Evolutionary conservation across 108 stramenopile species (phyloP).

Genomic region (Cyclotella baltica): DNA sequence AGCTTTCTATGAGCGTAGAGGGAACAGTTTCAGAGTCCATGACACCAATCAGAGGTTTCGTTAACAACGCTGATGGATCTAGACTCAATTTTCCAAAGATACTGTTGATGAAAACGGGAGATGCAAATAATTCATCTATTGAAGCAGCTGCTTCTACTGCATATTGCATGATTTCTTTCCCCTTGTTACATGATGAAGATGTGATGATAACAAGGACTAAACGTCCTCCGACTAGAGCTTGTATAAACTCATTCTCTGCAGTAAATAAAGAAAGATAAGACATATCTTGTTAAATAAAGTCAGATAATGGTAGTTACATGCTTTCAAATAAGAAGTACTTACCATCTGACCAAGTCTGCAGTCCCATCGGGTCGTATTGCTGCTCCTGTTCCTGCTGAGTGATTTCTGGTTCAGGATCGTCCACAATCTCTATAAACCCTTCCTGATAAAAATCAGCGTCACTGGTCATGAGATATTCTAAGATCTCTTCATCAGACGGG

Average conservation of each 20-base stretch:
- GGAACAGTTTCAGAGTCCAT: slow-evolving; percentile 20
- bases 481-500: too few relatives aligned
- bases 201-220: slow-evolving; percentile 46
- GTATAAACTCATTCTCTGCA: slow-evolving; percentile 32
- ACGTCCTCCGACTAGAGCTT: slow-evolving; percentile 34
- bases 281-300: neutral
- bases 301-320: neutral
- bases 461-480: too few relatives aligned
- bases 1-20: slow-evolving; percentile 12
- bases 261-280: neutral
- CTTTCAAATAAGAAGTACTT: neutral
- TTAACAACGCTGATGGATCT: slow-evolving; percentile 3
- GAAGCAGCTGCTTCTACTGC: slow-evolving; percentile 27
- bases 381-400: slow-evolving; percentile 4
- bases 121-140: slow-evolving; percentile 34
- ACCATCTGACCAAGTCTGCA: slow-evolving; percentile 50
- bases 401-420: neutral
- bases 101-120: neutral
- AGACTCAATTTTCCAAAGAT: neutral
- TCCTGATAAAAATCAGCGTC: too few relatives aligned
- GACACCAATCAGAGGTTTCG: slow-evolving; percentile 42
- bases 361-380: slow-evolving; percentile 32
- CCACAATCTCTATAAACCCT: too few relatives aligned
- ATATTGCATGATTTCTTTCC: neutral
- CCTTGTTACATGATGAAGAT: slow-evolving; percentile 44